Evolutionary conservation across 306 rosid species (phyloP), one percentile per base, ranked within the genome.

Genomic region (Sicyos baderoa): DNA sequence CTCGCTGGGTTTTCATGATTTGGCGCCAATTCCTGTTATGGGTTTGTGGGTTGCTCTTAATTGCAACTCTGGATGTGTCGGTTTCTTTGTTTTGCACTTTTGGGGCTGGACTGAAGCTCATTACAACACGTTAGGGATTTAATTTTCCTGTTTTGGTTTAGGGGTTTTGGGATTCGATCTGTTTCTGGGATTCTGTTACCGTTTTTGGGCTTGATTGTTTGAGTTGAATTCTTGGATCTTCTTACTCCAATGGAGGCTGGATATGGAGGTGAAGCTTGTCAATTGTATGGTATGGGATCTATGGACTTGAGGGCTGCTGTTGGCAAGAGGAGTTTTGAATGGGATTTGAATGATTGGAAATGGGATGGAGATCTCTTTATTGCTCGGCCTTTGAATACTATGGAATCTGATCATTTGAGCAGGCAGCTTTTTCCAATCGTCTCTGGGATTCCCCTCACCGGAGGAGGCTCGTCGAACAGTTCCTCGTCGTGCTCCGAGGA

Each of bases 321-420:
- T 65, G 86, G 89, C 59, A 88, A 81, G 75, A 85, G 84, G 80
- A 55, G 79, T 47, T 19, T 62, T 49, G 96, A 88, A n/a, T 91
- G 97, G 96, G 84, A 91, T 86, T 80, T 78, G 79, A 91, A 86
- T 58, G 80, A 74, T 25, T 89, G 95, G 96, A 87, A 81, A 60
- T 91, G 95, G 95, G 97, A 87, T 63, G 89, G 96, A 10, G 81
- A 91, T 86, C 96, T 88, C 63, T 91, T 91, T 50, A 65, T 86
- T 44, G 96, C 97, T 29, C 76, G 80, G 45, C 79, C 75, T 4
- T 49, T 84, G 54, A 86, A 67, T 79, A 82, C 88, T 7, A 82
- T 78, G 19, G 87, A 87, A 2, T 75, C 80, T 6, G 83, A 74
- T 66, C 53, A 84, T 49, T 73, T 79, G 68, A 85, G 86, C 32